Evolutionary conservation across 139 green algal genomes (phyloP).

Genomic region (Chlorella sp.): DNA sequence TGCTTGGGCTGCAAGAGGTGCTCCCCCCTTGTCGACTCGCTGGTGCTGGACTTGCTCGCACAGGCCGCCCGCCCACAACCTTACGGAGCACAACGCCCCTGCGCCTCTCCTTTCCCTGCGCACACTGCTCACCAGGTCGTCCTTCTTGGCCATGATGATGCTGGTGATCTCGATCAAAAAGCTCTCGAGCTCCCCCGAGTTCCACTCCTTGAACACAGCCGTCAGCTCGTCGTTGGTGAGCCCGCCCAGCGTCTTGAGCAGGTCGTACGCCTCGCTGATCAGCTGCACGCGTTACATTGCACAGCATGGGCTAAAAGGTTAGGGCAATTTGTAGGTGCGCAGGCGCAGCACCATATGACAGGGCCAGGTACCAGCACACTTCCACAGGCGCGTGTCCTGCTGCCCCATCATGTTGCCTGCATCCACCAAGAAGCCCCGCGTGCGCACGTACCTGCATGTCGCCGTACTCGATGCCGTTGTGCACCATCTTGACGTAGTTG

Average conservation of each 20-base stretch:
- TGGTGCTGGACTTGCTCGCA: too few species aligned
- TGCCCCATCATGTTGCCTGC: not conserved
- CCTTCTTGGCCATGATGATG: constrained; percentile 83
- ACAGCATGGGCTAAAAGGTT: not conserved
- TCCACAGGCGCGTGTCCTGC: not conserved
- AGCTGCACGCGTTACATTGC: constrained; percentile 20
- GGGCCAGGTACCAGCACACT: not conserved
- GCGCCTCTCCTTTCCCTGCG: too few species aligned
- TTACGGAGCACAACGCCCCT: too few species aligned
- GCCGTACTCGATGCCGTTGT: constrained; percentile 99
- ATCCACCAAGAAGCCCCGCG: too few species aligned
- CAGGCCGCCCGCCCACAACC: too few species aligned
- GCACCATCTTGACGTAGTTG: constrained; percentile 99
- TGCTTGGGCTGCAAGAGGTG: too few species aligned
- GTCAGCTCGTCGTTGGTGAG: constrained; percentile 92
- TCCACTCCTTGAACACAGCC: constrained; percentile 87
- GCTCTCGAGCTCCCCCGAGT: constrained; percentile 75
- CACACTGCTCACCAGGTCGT: constrained; percentile 51
- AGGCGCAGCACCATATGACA: too few species aligned
- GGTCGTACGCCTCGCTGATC: constrained; percentile 82
- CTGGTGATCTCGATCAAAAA: constrained; percentile 97
- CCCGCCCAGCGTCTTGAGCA: constrained; percentile 90
- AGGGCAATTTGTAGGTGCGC: too few species aligned
- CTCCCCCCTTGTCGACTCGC: too few species aligned
- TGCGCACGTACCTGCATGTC: constrained; percentile 99